Evolutionary conservation across 1,284 basidiomycete genomes (phyloP).

Genomic region (Cryptococcus depauperatus): DNA sequence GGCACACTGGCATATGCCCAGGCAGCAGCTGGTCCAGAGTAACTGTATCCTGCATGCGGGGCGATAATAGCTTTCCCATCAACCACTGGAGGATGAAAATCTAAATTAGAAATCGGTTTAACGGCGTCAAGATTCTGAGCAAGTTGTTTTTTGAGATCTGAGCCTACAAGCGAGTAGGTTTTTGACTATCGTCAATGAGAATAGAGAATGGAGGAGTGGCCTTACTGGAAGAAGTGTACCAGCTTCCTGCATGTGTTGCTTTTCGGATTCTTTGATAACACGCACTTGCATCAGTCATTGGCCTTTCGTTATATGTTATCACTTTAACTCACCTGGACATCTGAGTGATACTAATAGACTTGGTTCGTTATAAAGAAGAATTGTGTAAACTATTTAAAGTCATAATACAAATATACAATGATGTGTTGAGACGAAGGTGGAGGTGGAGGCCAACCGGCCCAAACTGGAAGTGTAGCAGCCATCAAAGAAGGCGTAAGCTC

Average conservation of each 20-base stretch:
- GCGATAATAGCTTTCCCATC: constrained; percentile 88
- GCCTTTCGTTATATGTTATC: no score
- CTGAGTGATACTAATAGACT: no score
- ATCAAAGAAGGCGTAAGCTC: no score
- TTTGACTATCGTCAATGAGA: constrained; percentile 4
- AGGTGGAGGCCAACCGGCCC: no score
- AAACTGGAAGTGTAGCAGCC: no score
- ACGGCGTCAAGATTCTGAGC: constrained; percentile 59
- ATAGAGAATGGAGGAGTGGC: constrained; percentile 4
- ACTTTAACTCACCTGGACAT: no score
- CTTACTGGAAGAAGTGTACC: constrained; percentile 73
- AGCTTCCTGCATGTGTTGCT: constrained; percentile 81
- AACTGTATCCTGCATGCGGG: constrained; percentile 98
- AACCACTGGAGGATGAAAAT: constrained; percentile 57
- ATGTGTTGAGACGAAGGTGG: no score
- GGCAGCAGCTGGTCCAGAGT: constrained; percentile 87
- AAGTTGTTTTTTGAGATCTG: constrained; percentile 57
- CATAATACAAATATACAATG: no score
- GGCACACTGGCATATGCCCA: constrained; percentile 93
- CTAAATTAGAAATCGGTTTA: constrained; percentile 46
- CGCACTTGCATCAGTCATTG: no score
- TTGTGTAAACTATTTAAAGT: no score
- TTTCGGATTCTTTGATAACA: constrained; percentile 47
- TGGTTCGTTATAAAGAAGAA: no score
- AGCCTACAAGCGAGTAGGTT: constrained; percentile 44